Evolutionary conservation across 768 basidiomycete species (phyloP).

Genomic region (Cyathus striatus): DNA sequence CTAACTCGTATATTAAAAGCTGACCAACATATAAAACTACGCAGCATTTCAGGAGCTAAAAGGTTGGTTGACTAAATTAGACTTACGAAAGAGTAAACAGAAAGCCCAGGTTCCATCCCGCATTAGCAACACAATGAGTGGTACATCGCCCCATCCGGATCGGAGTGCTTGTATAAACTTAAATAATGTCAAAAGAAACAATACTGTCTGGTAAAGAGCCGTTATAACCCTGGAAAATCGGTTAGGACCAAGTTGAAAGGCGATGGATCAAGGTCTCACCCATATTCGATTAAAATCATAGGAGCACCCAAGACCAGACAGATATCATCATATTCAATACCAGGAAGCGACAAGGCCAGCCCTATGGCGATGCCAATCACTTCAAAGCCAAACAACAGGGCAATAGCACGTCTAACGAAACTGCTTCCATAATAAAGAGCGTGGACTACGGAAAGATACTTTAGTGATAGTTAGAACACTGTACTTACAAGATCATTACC

Average conservation of each 20-base stretch:
- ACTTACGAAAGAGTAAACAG: conserved; percentile 31
- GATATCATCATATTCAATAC: conserved; percentile 24
- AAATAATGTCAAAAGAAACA: conserved; percentile 31
- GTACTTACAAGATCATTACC: conserved; percentile 14
- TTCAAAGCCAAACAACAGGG: conserved; percentile 20
- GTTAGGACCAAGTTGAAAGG: neutral
- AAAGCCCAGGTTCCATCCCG: conserved; percentile 44
- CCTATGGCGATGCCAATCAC: conserved; percentile 24
- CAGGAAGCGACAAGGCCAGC: conserved; percentile 20
- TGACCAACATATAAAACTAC: conserved; percentile 21
- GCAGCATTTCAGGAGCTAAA: neutral
- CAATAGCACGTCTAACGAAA: conserved; percentile 18
- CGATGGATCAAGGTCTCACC: conserved; percentile 13
- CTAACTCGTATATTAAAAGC: conserved; percentile 16
- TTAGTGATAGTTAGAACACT: too few relatives aligned
- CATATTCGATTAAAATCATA: conserved; percentile 21
- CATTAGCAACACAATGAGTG: conserved; percentile 32
- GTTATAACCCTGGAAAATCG: conserved; percentile 16
- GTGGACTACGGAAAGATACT: conserved; percentile 21
- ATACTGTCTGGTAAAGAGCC: conserved; percentile 29
- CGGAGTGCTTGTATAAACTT: conserved; percentile 29
- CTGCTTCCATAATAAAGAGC: conserved; percentile 34
- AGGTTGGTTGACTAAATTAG: neutral
- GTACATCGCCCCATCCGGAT: conserved; percentile 35
- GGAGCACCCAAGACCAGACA: conserved; percentile 24